Conservation (phyloP, 306 rosid genomes). For the Arachis stenosperma region DNA sequence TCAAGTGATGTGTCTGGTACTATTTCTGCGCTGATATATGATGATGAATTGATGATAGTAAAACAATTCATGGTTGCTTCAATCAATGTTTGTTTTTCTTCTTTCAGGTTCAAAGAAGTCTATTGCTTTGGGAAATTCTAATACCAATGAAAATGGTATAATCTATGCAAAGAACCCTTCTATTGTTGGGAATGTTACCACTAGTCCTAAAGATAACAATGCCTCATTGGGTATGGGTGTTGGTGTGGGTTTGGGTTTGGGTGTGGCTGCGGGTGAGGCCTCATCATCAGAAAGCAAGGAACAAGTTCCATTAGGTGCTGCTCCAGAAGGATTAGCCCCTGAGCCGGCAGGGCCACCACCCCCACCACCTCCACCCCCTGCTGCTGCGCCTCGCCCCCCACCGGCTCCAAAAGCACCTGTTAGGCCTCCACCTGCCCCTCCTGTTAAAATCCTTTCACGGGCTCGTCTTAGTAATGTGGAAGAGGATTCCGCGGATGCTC, state of each 20-base stretch:
- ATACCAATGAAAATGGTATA: slow-evolving; percentile 38
- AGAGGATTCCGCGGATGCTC: slow-evolving; percentile 54
- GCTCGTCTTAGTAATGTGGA: slow-evolving; percentile 35
- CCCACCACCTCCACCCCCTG: slow-evolving; percentile 39
- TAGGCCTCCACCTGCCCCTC: slow-evolving; percentile 69
- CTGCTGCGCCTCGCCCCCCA: slow-evolving; percentile 48
- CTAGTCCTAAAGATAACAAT: slow-evolving; percentile 41
- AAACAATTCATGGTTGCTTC: slow-evolving; percentile 30
- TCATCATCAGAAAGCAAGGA: slow-evolving; percentile 39
- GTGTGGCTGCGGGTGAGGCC: slow-evolving; percentile 23
- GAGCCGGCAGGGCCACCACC: slow-evolving; percentile 43
- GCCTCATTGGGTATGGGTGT: slow-evolving; percentile 15
- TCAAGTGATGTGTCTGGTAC: slow-evolving; percentile 52
- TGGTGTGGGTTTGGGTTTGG: no score
- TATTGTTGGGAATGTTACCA: slow-evolving; percentile 30
- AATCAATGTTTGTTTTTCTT: slow-evolving; percentile 12
- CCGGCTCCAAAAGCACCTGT: slow-evolving; percentile 37
- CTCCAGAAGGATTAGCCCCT: slow-evolving; percentile 57
- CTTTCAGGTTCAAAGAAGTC: slow-evolving; percentile 62
- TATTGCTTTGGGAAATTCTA: slow-evolving; percentile 41
- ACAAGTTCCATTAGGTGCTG: slow-evolving; percentile 46
- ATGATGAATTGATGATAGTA: background rate
- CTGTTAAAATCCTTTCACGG: slow-evolving; percentile 49
- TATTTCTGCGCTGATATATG: slow-evolving; percentile 30
- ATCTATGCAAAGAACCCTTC: slow-evolving; percentile 41